Base-by-base conservation (phyloP, 2,329 filamentous ascomycete species). In the Botrytis paeoniae region DNA sequence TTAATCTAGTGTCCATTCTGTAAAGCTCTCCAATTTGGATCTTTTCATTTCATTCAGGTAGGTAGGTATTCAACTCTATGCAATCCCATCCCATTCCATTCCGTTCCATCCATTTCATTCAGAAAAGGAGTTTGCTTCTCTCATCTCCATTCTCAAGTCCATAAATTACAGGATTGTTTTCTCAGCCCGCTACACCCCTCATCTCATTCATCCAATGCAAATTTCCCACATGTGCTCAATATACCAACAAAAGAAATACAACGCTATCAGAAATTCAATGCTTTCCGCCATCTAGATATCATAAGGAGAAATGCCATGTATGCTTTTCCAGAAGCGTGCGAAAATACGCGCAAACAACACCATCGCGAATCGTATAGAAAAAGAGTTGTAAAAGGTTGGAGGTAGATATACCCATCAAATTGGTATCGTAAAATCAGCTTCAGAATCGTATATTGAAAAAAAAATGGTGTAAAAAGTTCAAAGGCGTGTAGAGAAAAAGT, bases 281-380 rank as follows among this genome's bases (percentile, higher is more conserved):
- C 65, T 51, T 69, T 51, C 57, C 35, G 37, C 32, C 57, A 37
- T 62, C 65, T 69, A 69, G 63, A 72, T 60, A 72, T 72, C 70
- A 60, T 69, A 57, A 73, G 64, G 71, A 62, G 71, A 73, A 45
- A n/a, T 73, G 16, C 71, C 65, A 73, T 73, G 43, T 63, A 72
- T 68, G 70, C 65, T 54, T 54, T 70, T 69, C 18, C 37, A 69
- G 20, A 68, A 69, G 54, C 64, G 51, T 69, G 35, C 10, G 7
- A 39, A 62, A 61, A 62, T 41, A 41, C 41, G 41, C 63, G 22
- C 20, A 57, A 60, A 54, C 16, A 59, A 57, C 35, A 45, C 39
- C 70, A 35, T 51, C 51, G 41, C 48, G 20, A 12, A 20, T 71
- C 70, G 20, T 72, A 29, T 25, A 68, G 32, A 25, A 43, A 71